phyloP scores from a whole-genome alignment of 768 basidiomycete species.

The Coprinopsis sp. region DNA sequence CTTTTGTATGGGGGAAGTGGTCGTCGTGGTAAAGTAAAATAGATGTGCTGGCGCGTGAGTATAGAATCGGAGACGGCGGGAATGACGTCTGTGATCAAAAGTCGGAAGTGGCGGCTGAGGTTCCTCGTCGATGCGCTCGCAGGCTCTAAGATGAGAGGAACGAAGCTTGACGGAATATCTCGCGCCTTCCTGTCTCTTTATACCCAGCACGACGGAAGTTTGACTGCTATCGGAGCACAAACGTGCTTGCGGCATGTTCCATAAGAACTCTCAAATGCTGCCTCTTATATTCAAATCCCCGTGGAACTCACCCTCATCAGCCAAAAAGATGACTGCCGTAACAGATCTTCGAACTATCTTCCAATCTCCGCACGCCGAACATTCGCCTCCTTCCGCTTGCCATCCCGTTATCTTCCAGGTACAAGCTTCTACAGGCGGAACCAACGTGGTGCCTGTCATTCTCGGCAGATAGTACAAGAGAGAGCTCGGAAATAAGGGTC shows the following conservation, averaged over 20 bases:
- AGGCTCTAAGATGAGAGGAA: slow-evolving; percentile 27
- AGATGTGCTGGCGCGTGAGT: slow-evolving; percentile 52
- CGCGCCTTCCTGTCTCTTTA: slow-evolving; percentile 19
- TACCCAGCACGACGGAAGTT: slow-evolving; percentile 10
- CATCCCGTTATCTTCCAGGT: slow-evolving; percentile 12
- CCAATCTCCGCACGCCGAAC: slow-evolving; percentile 1
- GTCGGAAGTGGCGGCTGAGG: too few relatives aligned
- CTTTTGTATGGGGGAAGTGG: slow-evolving; percentile 56
- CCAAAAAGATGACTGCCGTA: slow-evolving; percentile 5
- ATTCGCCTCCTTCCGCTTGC: slow-evolving; percentile 13
- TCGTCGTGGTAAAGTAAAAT: slow-evolving; percentile 63
- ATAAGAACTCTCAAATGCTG: background rate
- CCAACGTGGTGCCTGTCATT: background rate
- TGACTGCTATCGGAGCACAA: slow-evolving; percentile 26
- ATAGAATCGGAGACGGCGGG: slow-evolving; percentile 37
- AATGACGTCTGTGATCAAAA: slow-evolving; percentile 58
- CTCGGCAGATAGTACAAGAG: background rate
- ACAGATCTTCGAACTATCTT: background rate
- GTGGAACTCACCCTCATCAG: slow-evolving; percentile 5
- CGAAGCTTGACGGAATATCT: slow-evolving; percentile 13
- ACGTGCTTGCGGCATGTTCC: slow-evolving; percentile 33
- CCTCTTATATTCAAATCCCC: slow-evolving; percentile 12
- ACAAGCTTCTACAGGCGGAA: background rate
- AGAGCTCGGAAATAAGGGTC: too few relatives aligned
- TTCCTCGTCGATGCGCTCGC: slow-evolving; percentile 51